A percentile compares a stretch with the other conserved stretches of the same genome.
Conservation (phyloP, 2,329 filamentous ascomycete genomes). For the Phaeosphaeria sp. region DNA sequence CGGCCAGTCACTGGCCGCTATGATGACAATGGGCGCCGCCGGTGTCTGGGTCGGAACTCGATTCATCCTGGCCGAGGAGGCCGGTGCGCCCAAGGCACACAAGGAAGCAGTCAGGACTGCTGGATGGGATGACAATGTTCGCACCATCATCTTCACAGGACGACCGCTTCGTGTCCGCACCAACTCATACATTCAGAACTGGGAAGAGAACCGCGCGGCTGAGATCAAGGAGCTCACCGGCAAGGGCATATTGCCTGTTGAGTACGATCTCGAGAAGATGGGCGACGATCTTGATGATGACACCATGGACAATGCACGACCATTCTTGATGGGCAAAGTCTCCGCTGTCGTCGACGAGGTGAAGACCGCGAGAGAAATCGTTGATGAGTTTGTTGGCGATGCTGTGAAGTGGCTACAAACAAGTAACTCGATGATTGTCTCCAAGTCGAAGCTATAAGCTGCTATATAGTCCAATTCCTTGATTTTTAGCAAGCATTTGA, state of each 20-base stretch:
- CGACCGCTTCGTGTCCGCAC: constrained; percentile 91
- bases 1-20: constrained; percentile 85
- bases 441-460: constrained; percentile 44
- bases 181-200: constrained; percentile 93
- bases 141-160: constrained; percentile 98
- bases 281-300: constrained; percentile 74
- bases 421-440: constrained; percentile 67
- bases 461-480: neutral
- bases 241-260: constrained; percentile 91
- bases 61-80: constrained; percentile 93
- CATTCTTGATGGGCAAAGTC: constrained; percentile 96
- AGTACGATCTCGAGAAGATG: constrained; percentile 89
- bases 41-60: constrained; percentile 97
- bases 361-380: constrained; percentile 87
- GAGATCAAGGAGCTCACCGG: constrained; percentile 93
- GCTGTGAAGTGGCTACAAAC: constrained; percentile 74
- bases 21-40: constrained; percentile 89
- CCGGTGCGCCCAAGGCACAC: constrained; percentile 89
- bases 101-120: constrained; percentile 94
- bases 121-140: constrained; percentile 92
- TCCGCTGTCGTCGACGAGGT: constrained; percentile 92
- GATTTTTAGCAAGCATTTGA: neutral
- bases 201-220: constrained; percentile 87
- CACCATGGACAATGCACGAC: constrained; percentile 86
- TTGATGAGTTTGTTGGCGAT: constrained; percentile 91